These are phyloP conservation scores for Globomyces sp. DNA, from an alignment of 371 early-diverging fungal genomes.

Conservation along the genomic window DNA sequence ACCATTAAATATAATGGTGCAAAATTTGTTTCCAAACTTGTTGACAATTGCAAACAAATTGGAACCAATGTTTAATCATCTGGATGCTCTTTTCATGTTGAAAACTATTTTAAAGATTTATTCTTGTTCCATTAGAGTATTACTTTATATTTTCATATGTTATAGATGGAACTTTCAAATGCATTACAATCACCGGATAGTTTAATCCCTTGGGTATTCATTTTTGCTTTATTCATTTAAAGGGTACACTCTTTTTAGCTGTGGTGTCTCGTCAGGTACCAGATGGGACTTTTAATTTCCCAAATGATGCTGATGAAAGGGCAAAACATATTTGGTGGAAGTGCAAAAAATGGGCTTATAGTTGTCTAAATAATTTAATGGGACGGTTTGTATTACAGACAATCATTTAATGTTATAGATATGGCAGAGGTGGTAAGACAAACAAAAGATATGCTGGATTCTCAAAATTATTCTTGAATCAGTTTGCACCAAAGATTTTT, in stretches of 20 bases:
- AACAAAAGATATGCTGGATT: slow-evolving; percentile 65
- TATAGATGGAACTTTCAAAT: slow-evolving; percentile 56
- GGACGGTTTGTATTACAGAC: too few relatives aligned
- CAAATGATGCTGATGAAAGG: slow-evolving; percentile 58
- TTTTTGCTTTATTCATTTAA: slow-evolving; percentile 76
- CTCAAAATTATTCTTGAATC: slow-evolving; percentile 70
- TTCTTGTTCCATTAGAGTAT: slow-evolving; percentile 61
- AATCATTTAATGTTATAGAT: slow-evolving; percentile 42
- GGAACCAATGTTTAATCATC: slow-evolving; percentile 49
- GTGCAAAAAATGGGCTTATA: slow-evolving; percentile 91
- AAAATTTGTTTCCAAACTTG: slow-evolving; percentile 69
- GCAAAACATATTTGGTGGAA: slow-evolving; percentile 84
- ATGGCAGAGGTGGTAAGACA: slow-evolving; percentile 62
- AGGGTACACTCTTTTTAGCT: slow-evolving; percentile 38
- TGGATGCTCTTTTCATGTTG: slow-evolving; percentile 79
- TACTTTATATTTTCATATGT: too few relatives aligned
- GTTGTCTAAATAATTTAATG: slow-evolving; percentile 70
- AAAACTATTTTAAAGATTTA: slow-evolving; percentile 79
- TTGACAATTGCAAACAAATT: slow-evolving; percentile 66
- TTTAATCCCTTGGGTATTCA: slow-evolving; percentile 81
- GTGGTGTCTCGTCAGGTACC: too few relatives aligned
- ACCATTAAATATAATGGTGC: slow-evolving; percentile 65
- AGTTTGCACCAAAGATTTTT: slow-evolving; percentile 85
- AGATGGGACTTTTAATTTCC: slow-evolving; percentile 28
- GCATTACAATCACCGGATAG: slow-evolving; percentile 63